These are phyloP conservation scores for Tetracentron sinense DNA, from an alignment of 164 flowering plant genomes.

Conservation along the genomic window DNA sequence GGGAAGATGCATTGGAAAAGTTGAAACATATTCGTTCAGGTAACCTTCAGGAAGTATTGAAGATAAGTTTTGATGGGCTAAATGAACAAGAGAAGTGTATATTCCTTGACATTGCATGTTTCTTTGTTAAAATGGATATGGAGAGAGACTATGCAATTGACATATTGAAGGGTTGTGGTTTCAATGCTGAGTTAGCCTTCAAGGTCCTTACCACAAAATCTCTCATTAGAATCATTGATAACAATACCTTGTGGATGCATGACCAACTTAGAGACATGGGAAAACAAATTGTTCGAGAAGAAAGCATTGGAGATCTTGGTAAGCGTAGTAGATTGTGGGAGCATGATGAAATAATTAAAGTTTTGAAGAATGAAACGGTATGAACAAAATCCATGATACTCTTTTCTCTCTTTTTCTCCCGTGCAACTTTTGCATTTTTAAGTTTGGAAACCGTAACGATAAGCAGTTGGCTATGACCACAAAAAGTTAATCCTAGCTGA, in stretches of 20 bases:
- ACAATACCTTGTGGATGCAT: slow-evolving; percentile 22
- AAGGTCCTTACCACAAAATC: slow-evolving; percentile 25
- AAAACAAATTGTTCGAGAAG: slow-evolving; percentile 15
- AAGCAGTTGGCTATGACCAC: too few relatives aligned
- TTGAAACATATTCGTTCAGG: slow-evolving; percentile 25
- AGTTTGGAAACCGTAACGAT: too few relatives aligned
- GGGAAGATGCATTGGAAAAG: slow-evolving; percentile 34
- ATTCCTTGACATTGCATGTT: slow-evolving; percentile 49
- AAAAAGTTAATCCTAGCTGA: too few relatives aligned
- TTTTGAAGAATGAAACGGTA: slow-evolving; percentile 28
- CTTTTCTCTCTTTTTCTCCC: not conserved
- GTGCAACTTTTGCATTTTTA: too few relatives aligned
- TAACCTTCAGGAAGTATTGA: slow-evolving; percentile 28
- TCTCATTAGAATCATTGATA: slow-evolving; percentile 28
- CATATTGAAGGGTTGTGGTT: slow-evolving; percentile 35
- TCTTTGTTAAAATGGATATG: slow-evolving; percentile 32
- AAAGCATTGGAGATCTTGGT: slow-evolving; percentile 26
- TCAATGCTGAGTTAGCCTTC: slow-evolving; percentile 25
- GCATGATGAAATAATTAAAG: slow-evolving; percentile 23
- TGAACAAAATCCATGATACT: not conserved
- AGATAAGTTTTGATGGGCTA: slow-evolving; percentile 43
- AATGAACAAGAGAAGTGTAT: slow-evolving; percentile 31
- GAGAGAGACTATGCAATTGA: slow-evolving; percentile 28
- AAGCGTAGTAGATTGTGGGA: slow-evolving; percentile 50
- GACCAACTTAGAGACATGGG: slow-evolving; percentile 25